Percentiles rank a stretch among this genome's conserved stretches.
These are phyloP conservation scores for Nematodospora valgi DNA, from an alignment of 805 yeast genomes.

Conservation along the genomic window DNA sequence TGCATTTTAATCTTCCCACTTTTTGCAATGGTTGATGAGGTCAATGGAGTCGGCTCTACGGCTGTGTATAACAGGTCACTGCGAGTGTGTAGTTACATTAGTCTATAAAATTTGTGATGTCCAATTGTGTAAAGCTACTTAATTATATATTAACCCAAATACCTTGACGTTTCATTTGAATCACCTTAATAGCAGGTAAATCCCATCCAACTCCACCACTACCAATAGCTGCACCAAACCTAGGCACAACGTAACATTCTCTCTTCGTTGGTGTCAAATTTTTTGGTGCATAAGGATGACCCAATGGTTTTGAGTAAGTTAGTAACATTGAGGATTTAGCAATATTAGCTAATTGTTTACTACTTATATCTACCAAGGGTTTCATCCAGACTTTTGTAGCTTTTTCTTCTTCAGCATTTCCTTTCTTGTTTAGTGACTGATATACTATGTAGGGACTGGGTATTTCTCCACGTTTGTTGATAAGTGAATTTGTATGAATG, in stretches of 20 bases:
- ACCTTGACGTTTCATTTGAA: constrained; percentile 64
- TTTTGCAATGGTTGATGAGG: too few relatives aligned
- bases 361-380: constrained; percentile 71
- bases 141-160: constrained; percentile 55
- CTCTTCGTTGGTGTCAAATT: constrained; percentile 61
- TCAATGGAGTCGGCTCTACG: too few relatives aligned
- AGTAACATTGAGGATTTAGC: constrained; percentile 70
- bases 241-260: constrained; percentile 86
- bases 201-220: constrained; percentile 92
- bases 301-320: constrained; percentile 87
- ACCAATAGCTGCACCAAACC: constrained; percentile 82
- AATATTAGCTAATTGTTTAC: constrained; percentile 72
- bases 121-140: too few relatives aligned
- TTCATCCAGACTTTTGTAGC: constrained; percentile 57
- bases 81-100: too few relatives aligned
- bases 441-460: constrained; percentile 83
- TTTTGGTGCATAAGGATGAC: constrained; percentile 85
- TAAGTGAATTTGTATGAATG: constrained; percentile 75
- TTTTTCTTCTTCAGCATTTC: constrained; percentile 46
- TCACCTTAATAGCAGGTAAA: constrained; percentile 70
- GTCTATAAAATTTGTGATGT: too few relatives aligned
- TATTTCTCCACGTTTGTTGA: constrained; percentile 55
- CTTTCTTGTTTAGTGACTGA: constrained; percentile 54
- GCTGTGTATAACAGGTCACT: too few relatives aligned
- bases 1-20: too few relatives aligned